phyloP scores from a whole-genome alignment of 192 early-diverging fungal species.

The Cetraspora pellucida region DNA sequence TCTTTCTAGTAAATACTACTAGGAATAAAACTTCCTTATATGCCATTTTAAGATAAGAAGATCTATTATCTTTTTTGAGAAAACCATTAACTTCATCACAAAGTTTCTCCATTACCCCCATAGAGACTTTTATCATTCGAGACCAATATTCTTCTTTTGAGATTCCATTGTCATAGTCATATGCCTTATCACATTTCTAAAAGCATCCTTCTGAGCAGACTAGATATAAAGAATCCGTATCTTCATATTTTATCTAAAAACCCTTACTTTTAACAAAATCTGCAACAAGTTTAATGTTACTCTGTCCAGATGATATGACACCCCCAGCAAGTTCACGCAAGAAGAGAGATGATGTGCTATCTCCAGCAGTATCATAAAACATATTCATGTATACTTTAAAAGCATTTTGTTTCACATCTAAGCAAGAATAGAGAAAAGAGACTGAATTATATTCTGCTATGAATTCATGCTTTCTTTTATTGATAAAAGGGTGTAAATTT shows the following conservation, averaged over 20 bases:
- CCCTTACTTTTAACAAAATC: constrained; percentile 7
- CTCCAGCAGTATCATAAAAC: constrained; percentile 3
- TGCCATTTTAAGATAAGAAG: constrained; percentile 26
- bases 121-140: constrained; percentile 12
- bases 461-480: not conserved
- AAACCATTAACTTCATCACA: constrained; percentile 12
- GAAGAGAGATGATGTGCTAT: not conserved
- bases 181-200: not conserved
- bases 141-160: constrained; percentile 20
- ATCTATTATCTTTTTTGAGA: not conserved
- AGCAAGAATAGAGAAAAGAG: constrained; percentile 11
- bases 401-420: constrained; percentile 10
- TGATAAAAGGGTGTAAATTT: not conserved
- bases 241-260: not conserved
- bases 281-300: constrained; percentile 18
- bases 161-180: constrained; percentile 2
- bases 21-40: constrained; percentile 18
- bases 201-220: constrained; percentile 5
- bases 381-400: constrained; percentile 25
- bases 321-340: not conserved
- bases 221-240: constrained; percentile 1
- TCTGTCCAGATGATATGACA: not conserved
- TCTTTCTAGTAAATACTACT: constrained; percentile 20
- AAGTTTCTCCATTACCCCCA: constrained; percentile 3
- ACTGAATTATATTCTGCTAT: constrained; percentile 1